These are phyloP conservation scores for Candida adriatica DNA, from an alignment of 805 yeast genomes.

Conservation along the genomic window DNA sequence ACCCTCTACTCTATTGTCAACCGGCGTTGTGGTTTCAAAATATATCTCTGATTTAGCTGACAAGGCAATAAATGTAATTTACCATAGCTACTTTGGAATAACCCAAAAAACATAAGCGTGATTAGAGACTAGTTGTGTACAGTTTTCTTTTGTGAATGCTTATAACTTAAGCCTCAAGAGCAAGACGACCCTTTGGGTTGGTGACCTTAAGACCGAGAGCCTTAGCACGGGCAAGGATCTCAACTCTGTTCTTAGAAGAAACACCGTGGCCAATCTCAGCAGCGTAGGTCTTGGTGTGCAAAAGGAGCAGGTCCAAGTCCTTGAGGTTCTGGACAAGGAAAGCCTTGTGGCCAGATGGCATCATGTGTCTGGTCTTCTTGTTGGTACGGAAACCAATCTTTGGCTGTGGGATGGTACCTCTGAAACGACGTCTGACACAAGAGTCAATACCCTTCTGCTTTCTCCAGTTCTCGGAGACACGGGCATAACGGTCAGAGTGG, in stretches of 20 bases:
- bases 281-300: slow-evolving; percentile 98
- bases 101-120: slow-evolving; percentile 18
- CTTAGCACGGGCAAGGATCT: slow-evolving; percentile 93
- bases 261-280: slow-evolving; percentile 99
- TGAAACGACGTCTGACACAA: slow-evolving; percentile 99
- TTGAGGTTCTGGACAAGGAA: slow-evolving; percentile 86
- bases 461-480: slow-evolving; percentile 99
- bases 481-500: slow-evolving; percentile 99
- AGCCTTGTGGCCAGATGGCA: slow-evolving; percentile 97
- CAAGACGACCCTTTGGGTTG: slow-evolving; percentile 98
- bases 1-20: background rate
- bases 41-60: background rate
- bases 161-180: slow-evolving; percentile 87
- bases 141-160: slow-evolving; percentile 15
- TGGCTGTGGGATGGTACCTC: slow-evolving; percentile 99
- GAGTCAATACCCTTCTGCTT: slow-evolving; percentile 99
- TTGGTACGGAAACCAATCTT: slow-evolving; percentile 99
- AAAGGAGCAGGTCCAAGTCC: slow-evolving; percentile 90
- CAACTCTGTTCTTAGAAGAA: slow-evolving; percentile 97
- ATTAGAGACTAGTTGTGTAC: slow-evolving; percentile 21
- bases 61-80: no score
- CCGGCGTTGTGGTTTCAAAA: background rate
- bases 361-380: slow-evolving; percentile 95
- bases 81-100: no score
- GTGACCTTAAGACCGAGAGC: slow-evolving; percentile 98